phyloP scores from a whole-genome alignment of 2,329 filamentous ascomycete species.

The Blastomyces emzantsi region DNA sequence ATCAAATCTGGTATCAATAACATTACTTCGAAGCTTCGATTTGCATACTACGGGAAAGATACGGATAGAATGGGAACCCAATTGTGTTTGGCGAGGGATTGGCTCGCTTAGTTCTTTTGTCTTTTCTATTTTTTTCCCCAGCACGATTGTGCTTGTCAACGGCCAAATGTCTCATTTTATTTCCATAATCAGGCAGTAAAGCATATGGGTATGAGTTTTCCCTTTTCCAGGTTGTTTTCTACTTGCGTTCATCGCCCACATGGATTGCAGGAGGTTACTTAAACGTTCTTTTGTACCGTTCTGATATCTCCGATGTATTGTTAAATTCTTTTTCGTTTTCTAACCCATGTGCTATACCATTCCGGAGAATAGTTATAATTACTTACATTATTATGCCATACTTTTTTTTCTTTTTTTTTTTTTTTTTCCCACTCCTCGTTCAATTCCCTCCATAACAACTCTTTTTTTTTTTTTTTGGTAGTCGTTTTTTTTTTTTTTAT shows the following conservation, averaged over 20 bases:
- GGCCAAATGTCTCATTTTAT: conserved; percentile 8
- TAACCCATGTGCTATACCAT: neutral
- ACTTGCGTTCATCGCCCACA: neutral
- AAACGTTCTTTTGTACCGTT: neutral
- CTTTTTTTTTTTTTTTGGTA: neutral
- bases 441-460: too few relatives aligned
- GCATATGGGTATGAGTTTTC: conserved; percentile 1
- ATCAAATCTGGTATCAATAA: conserved; percentile 6
- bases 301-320: neutral
- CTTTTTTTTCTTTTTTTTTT: neutral
- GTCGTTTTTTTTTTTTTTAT: neutral
- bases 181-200: conserved; percentile 4
- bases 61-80: conserved; percentile 6
- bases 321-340: neutral
- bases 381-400: neutral
- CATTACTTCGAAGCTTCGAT: conserved; percentile 1
- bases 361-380: neutral
- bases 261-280: neutral
- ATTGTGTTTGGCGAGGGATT: neutral
- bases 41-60: conserved; percentile 7
- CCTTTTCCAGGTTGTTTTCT: neutral
- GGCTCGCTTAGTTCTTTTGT: neutral
- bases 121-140: neutral
- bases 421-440: neutral
- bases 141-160: conserved; percentile 5